Percentiles rank a stretch among this genome's conserved stretches.
Conservation (phyloP, 352 stramenopile genomes). For the Phytopythium vexans region DNA sequence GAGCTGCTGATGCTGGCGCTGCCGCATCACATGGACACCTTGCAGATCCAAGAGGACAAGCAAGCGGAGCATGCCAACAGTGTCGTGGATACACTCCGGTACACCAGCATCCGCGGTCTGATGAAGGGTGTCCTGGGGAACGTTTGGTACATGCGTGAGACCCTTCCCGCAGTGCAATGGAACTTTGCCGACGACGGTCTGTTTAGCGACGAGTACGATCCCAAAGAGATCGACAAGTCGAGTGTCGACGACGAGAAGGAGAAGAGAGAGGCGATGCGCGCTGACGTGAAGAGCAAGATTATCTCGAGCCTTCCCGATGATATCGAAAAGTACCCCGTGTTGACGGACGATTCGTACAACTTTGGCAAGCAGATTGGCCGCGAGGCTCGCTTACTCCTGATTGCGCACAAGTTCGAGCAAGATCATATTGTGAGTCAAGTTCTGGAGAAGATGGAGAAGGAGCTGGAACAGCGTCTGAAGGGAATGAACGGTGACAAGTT, state of each 20-base stretch:
- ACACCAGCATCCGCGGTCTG: constrained; percentile 70
- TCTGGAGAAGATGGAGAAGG: constrained; percentile 53
- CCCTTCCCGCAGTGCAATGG: constrained; percentile 54
- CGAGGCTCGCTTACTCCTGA: constrained; percentile 67
- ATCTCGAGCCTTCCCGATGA: constrained; percentile 41
- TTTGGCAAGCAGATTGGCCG: constrained; percentile 80
- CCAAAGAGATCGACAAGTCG: background rate
- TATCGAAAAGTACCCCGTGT: constrained; percentile 40
- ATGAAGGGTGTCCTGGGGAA: constrained; percentile 65
- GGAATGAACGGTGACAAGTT: constrained; percentile 65
- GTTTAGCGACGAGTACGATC: constrained; percentile 35
- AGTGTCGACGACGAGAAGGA: constrained; percentile 15
- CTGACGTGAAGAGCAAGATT: constrained; percentile 30
- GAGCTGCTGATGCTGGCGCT: constrained; percentile 73
- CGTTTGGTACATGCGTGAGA: constrained; percentile 66
- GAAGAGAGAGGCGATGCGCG: constrained; percentile 29
- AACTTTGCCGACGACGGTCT: constrained; percentile 58
- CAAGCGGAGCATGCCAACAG: constrained; percentile 12
- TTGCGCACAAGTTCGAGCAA: constrained; percentile 72
- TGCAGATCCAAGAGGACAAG: constrained; percentile 16
- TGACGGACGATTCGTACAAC: constrained; percentile 63
- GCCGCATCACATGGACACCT: constrained; percentile 67
- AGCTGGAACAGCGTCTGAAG: constrained; percentile 60
- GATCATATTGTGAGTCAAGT: constrained; percentile 36
- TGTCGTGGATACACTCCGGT: constrained; percentile 41